Percentiles rank a stretch among this genome's conserved stretches.
Evolutionary conservation across 768 basidiomycete genomes (phyloP).

Genomic region (Porphyrellus cyaneotinctus): DNA sequence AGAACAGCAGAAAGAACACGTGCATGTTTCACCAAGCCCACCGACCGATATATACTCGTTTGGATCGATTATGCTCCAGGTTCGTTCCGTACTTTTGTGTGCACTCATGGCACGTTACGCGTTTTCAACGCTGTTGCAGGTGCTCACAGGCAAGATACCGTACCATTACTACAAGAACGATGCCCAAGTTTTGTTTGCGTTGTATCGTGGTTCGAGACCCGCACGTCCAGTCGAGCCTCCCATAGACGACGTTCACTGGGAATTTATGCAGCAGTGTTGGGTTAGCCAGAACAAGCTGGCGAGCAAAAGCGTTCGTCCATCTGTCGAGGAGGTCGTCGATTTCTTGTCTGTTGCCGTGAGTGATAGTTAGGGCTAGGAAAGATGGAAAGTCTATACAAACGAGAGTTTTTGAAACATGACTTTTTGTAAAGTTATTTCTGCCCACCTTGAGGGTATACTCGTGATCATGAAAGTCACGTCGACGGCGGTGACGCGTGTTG

Average conservation of each 20-base stretch:
- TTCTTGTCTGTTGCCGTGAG: slow-evolving; percentile 14
- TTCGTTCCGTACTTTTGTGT: slow-evolving; percentile 3
- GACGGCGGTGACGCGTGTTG: not conserved
- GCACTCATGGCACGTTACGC: not conserved
- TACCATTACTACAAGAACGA: slow-evolving; percentile 23
- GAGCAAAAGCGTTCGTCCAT: slow-evolving; percentile 6
- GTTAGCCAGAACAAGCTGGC: slow-evolving; percentile 16
- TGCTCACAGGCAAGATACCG: slow-evolving; percentile 22
- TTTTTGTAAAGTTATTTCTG: not conserved
- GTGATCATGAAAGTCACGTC: not conserved
- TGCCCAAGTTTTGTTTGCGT: slow-evolving; percentile 20
- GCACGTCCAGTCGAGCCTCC: not conserved
- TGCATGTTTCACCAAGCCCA: slow-evolving; percentile 1
- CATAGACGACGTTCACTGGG: slow-evolving; percentile 8
- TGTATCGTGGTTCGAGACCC: slow-evolving; percentile 15
- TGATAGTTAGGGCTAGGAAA: not conserved
- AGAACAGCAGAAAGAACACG: slow-evolving; percentile 22
- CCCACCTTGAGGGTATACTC: not conserved
- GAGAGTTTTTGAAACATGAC: too few relatives aligned
- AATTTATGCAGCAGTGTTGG: slow-evolving; percentile 25
- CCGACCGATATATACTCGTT: slow-evolving; percentile 44
- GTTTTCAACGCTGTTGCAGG: slow-evolving; percentile 17
- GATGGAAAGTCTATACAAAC: too few relatives aligned
- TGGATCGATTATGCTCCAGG: slow-evolving; percentile 32
- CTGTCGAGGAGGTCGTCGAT: slow-evolving; percentile 13